Conservation (phyloP, 2,329 filamentous ascomycete species). For the Calonectria leucothoes region DNA sequence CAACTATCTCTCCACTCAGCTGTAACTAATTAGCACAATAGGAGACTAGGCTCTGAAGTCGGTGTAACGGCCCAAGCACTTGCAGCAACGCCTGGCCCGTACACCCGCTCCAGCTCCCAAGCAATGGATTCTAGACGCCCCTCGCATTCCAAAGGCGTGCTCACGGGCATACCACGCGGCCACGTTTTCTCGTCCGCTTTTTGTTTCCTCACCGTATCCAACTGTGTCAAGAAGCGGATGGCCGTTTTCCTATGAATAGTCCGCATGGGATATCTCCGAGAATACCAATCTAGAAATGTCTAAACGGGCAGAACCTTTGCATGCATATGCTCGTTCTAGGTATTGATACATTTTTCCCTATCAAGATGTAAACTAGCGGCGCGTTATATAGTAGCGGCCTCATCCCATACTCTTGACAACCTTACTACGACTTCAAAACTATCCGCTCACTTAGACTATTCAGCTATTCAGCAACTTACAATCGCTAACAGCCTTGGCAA, state of each 20-base stretch:
- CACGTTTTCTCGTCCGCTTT: background rate
- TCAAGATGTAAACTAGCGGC: background rate
- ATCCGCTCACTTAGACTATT: background rate
- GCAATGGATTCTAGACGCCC: background rate
- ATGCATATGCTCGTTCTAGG: background rate
- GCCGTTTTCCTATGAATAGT: background rate
- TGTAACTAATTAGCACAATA: background rate
- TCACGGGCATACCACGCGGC: background rate
- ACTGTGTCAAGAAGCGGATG: background rate
- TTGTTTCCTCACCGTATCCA: background rate
- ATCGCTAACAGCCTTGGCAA: background rate
- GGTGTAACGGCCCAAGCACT: background rate
- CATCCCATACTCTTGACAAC: background rate
- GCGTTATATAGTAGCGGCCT: background rate
- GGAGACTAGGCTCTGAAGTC: background rate
- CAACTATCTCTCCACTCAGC: background rate
- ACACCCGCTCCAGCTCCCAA: background rate
- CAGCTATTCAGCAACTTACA: background rate
- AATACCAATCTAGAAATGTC: background rate
- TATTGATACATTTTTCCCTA: background rate
- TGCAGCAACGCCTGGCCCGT: background rate
- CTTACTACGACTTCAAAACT: background rate
- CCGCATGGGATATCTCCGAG: background rate
- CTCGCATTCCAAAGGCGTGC: background rate
- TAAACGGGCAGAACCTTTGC: background rate